These are phyloP conservation scores for Cornus florida DNA, from an alignment of 148 eudicot species.

Conservation along the genomic window DNA sequence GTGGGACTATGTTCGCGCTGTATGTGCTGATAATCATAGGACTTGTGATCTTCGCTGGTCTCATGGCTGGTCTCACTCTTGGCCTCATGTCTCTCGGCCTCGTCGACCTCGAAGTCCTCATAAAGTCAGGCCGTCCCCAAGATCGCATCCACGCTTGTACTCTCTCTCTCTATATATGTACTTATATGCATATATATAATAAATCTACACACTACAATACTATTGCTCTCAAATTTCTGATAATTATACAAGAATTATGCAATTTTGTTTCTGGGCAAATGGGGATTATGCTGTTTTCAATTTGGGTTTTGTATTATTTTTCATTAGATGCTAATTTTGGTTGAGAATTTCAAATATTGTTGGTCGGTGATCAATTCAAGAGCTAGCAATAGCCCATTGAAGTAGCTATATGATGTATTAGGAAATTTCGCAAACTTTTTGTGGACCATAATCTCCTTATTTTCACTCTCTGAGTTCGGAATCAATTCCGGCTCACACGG, in stretches of 20 bases:
- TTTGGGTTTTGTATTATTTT: background rate
- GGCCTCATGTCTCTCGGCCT: conserved; percentile 94
- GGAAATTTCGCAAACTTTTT: too few species aligned
- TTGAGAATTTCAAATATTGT: background rate
- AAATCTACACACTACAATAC: background rate
- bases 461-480: background rate
- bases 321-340: background rate
- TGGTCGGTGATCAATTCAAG: background rate
- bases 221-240: background rate
- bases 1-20: conserved; percentile 51
- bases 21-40: conserved; percentile 46
- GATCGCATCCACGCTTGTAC: conserved; percentile 80
- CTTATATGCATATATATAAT: background rate
- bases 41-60: conserved; percentile 74
- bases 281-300: background rate
- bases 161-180: background rate
- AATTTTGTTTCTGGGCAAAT: background rate
- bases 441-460: background rate
- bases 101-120: conserved; percentile 97
- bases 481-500: background rate
- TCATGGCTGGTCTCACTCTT: conserved; percentile 93
- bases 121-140: conserved; percentile 78
- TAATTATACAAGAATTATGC: background rate
- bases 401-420: background rate
- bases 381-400: background rate